Evolutionary conservation across 768 basidiomycete species (phyloP), one percentile per base, ranked within the genome.

Genomic region (Lentinula guzmanii): DNA sequence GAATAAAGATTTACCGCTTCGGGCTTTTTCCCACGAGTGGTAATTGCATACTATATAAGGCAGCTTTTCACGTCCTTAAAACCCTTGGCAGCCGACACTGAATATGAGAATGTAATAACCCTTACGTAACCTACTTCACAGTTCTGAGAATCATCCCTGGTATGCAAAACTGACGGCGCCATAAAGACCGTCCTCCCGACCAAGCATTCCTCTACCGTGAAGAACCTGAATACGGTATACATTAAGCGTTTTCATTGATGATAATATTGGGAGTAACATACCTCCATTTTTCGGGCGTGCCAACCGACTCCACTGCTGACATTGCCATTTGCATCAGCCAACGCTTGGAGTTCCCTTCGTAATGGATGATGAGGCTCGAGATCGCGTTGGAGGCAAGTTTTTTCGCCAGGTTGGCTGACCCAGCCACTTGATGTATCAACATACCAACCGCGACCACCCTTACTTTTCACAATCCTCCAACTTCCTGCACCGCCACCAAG

Each of bases 211-310:
- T 67, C 89, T 80, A 3, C 95, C 96, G 68, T 91, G 89, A 61
- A 99, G 72, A 24, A 98, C 79, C 90, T 91, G 21, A 60, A 8
- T 9, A n/a, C 7, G 7, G 33, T 24, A 10, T 31, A 59, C 28
- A 62, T 37, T 34, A 48, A 16, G 13, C 4, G 16, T 11, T 28
- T 31, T 61, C 28, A 31, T 28, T 48, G 24, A 59, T 18, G 37
- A 62, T 52, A 46, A 62, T 52, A 46, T 5, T 63, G 16, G 46
- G 35, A 63, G 28, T n/a, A n/a, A 75, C 87, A 61, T 67, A 93
- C 91, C 84, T 97, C 95, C 92, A 97, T 94, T 76, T 99, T 99
- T 61, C 95, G 77, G 21, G 91, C 87, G 74, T 97, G 94, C 95
- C 95, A 98, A 0, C 96, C 96, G 5, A 96, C 84, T 3, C 89